Percentiles rank a stretch among this genome's conserved stretches.
Evolutionary conservation across 129 eudicot genomes (phyloP).

Genomic region (Pittosporum tobira): DNA sequence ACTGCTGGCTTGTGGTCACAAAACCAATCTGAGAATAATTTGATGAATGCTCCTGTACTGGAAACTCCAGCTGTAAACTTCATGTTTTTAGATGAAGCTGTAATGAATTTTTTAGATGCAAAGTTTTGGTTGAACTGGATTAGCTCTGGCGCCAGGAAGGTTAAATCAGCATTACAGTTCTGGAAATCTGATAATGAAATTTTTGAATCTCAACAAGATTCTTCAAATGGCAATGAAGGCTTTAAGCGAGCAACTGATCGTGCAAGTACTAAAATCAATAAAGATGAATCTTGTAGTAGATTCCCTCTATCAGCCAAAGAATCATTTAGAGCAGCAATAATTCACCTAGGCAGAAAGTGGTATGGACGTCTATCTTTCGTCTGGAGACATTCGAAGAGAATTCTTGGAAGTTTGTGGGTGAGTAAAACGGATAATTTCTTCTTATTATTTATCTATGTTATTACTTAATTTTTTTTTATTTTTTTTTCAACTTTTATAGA

Average conservation of each 20-base stretch:
- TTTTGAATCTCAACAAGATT: slow-evolving; percentile 49
- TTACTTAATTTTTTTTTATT: background rate
- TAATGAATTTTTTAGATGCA: slow-evolving; percentile 27
- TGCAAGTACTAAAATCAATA: slow-evolving; percentile 25
- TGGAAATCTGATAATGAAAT: slow-evolving; percentile 47
- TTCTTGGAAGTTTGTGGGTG: slow-evolving; percentile 80
- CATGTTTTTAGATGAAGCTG: slow-evolving; percentile 32
- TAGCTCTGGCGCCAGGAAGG: slow-evolving; percentile 40
- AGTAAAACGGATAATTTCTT: slow-evolving; percentile 20
- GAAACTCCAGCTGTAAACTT: slow-evolving; percentile 19
- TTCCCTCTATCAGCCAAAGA: slow-evolving; percentile 54
- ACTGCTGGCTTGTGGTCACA: slow-evolving; percentile 90
- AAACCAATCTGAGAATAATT: slow-evolving; percentile 38
- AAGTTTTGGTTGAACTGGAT: slow-evolving; percentile 63
- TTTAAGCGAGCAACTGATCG: slow-evolving; percentile 32
- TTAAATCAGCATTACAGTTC: slow-evolving; percentile 33
- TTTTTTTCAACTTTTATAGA: background rate
- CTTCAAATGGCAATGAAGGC: slow-evolving; percentile 26
- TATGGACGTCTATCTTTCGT: slow-evolving; percentile 66
- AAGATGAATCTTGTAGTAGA: slow-evolving; percentile 47
- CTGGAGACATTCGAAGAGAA: slow-evolving; percentile 53
- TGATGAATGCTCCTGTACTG: slow-evolving; percentile 18
- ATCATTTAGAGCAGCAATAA: slow-evolving; percentile 56
- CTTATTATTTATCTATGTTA: background rate
- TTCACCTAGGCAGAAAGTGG: slow-evolving; percentile 63